These are phyloP conservation scores for Ricinus communis DNA, from an alignment of 345 rosid genomes.

Conservation along the genomic window DNA sequence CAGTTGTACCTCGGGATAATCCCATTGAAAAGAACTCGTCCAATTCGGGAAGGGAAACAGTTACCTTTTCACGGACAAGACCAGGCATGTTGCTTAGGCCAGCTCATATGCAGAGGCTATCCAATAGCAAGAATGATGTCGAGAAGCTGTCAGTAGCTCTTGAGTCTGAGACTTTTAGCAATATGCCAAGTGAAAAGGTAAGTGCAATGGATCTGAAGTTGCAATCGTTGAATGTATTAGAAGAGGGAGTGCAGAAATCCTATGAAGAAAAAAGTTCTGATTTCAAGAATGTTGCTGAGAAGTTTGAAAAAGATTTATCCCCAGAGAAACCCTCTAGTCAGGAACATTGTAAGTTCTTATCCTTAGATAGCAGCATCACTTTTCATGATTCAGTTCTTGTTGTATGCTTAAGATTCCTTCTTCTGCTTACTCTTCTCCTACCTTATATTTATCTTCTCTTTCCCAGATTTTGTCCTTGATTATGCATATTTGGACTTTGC, in stretches of 20 bases:
- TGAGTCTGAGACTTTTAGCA: constrained; percentile 42
- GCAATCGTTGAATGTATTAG: constrained; percentile 29
- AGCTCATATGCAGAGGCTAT: constrained; percentile 60
- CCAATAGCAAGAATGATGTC: constrained; percentile 52
- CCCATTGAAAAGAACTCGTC: constrained; percentile 47
- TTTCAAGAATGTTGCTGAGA: constrained; percentile 44
- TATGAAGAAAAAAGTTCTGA: constrained; percentile 39
- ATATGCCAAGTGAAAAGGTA: constrained; percentile 30
- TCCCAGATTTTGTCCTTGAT: constrained; percentile 7
- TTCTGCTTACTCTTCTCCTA: neutral
- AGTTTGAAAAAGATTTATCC: constrained; percentile 44
- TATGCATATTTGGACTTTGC: neutral
- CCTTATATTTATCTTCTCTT: neutral
- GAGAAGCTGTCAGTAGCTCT: constrained; percentile 42
- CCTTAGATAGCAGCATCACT: constrained; percentile 5
- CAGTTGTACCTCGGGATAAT: constrained; percentile 40
- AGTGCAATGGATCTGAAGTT: constrained; percentile 30
- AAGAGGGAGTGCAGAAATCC: constrained; percentile 39
- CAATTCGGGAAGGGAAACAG: constrained; percentile 55
- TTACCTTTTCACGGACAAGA: constrained; percentile 81
- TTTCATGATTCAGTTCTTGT: neutral
- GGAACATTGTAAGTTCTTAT: constrained; percentile 54
- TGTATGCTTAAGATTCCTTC: neutral
- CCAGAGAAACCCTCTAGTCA: constrained; percentile 48
- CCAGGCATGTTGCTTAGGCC: constrained; percentile 96